Evolutionary conservation across 2,329 filamentous ascomycete species (phyloP).

Genomic region (Emergomyces africanus): DNA sequence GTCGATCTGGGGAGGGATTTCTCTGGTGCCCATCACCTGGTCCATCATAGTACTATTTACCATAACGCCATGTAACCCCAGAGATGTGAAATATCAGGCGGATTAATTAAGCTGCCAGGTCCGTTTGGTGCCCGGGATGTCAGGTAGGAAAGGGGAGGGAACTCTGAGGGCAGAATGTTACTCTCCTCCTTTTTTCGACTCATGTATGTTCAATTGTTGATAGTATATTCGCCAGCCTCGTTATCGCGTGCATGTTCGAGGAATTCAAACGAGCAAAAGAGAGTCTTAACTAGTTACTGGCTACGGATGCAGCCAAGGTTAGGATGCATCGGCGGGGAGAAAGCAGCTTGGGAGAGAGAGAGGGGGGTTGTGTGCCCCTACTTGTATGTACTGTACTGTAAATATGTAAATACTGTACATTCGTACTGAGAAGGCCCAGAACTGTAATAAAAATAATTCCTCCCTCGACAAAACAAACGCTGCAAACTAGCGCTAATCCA

Average conservation of each 20-base stretch:
- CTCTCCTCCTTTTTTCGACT: not conserved
- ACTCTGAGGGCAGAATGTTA: too few relatives aligned
- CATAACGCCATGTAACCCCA: not conserved
- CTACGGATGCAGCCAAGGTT: not conserved
- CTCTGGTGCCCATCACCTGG: too few relatives aligned
- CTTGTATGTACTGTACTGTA: too few relatives aligned
- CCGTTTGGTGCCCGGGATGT: not conserved
- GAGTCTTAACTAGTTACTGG: not conserved
- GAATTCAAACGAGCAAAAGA: not conserved
- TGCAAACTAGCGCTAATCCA: too few relatives aligned
- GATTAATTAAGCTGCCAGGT: not conserved
- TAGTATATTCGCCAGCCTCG: not conserved
- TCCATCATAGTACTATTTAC: too few relatives aligned
- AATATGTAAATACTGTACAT: too few relatives aligned
- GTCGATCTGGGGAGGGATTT: not conserved
- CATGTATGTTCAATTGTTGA: not conserved
- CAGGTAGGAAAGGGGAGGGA: not conserved
- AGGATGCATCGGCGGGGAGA: too few relatives aligned
- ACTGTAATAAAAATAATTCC: too few relatives aligned
- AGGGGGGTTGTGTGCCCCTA: too few relatives aligned
- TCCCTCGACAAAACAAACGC: too few relatives aligned
- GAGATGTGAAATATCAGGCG: not conserved
- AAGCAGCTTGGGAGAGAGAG: too few relatives aligned
- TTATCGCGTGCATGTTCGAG: not conserved
- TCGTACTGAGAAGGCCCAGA: too few relatives aligned